Evolutionary conservation across 2,329 filamentous ascomycete genomes (phyloP).

Genomic region (Alternaria brassicicola): DNA sequence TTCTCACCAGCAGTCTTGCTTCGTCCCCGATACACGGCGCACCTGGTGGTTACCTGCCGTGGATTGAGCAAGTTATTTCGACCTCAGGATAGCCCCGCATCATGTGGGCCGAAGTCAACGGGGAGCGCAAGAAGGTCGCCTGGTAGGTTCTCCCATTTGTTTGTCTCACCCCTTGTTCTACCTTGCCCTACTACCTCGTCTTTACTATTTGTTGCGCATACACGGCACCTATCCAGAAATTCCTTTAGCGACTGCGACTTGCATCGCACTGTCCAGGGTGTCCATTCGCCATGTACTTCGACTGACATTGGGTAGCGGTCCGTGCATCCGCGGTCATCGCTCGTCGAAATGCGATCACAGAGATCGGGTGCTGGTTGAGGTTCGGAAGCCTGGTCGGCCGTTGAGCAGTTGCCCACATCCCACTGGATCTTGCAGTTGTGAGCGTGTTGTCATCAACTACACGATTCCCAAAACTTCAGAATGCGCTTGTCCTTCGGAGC

Average conservation of each 20-base stretch:
- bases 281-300: not conserved
- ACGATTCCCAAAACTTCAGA: constrained; percentile 51
- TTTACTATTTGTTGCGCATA: not conserved
- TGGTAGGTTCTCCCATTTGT: constrained; percentile 60
- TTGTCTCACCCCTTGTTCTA: not conserved
- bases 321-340: constrained; percentile 76
- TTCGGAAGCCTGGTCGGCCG: constrained; percentile 73
- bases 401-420: constrained; percentile 73
- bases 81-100: constrained; percentile 36
- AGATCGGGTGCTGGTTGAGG: constrained; percentile 71
- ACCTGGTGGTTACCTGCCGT: constrained; percentile 20
- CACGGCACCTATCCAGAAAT: not conserved
- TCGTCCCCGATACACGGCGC: constrained; percentile 27
- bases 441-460: constrained; percentile 62
- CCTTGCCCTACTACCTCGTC: not conserved
- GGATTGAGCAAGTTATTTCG: constrained; percentile 41
- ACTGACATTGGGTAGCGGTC: constrained; percentile 60
- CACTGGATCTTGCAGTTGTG: constrained; percentile 66
- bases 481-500: constrained; percentile 47
- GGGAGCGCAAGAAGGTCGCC: constrained; percentile 76
- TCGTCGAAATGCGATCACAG: constrained; percentile 76
- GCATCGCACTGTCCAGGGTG: not conserved
- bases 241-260: not conserved
- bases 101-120: constrained; percentile 69
- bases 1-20: constrained; percentile 26